phyloP scores from a whole-genome alignment of 352 stramenopile species.

The Phytophthora aleatoria region DNA sequence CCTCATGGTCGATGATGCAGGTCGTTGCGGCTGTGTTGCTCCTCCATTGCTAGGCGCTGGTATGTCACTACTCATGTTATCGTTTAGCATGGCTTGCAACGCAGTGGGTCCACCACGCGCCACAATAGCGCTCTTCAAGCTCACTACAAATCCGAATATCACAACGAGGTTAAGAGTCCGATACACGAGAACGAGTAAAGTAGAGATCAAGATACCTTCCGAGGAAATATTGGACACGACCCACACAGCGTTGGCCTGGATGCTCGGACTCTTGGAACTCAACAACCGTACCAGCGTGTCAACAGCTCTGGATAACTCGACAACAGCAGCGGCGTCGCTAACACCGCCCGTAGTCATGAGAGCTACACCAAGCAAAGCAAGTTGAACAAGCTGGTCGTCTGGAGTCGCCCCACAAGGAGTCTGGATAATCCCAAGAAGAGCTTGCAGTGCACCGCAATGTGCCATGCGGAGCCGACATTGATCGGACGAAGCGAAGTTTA shows the following conservation, averaged over 20 bases:
- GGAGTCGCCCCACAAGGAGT: slow-evolving; percentile 15
- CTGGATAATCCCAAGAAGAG: slow-evolving; percentile 36
- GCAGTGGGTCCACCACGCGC: slow-evolving; percentile 55
- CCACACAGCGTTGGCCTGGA: slow-evolving; percentile 80
- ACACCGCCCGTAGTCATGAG: slow-evolving; percentile 58
- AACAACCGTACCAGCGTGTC: slow-evolving; percentile 53
- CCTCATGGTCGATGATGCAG: slow-evolving; percentile 63
- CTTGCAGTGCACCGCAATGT: slow-evolving; percentile 44
- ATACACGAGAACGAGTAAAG: slow-evolving; percentile 1
- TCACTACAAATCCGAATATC: slow-evolving; percentile 35
- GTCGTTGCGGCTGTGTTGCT: slow-evolving; percentile 6
- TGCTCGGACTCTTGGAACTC: slow-evolving; percentile 50
- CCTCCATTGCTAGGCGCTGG: background rate
- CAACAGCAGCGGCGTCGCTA: slow-evolving; percentile 29
- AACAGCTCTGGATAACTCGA: slow-evolving; percentile 43
- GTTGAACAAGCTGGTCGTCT: slow-evolving; percentile 67
- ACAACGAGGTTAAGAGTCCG: background rate
- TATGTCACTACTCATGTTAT: slow-evolving; percentile 33
- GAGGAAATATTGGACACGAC: slow-evolving; percentile 75
- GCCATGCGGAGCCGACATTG: slow-evolving; percentile 53
- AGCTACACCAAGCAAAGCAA: slow-evolving; percentile 66
- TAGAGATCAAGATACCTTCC: slow-evolving; percentile 43
- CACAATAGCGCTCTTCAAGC: slow-evolving; percentile 55
- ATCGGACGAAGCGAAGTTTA: slow-evolving; percentile 62
- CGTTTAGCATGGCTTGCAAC: slow-evolving; percentile 69